Percentiles rank a stretch among this genome's conserved stretches.
Evolutionary conservation across 1,139 yeast species (phyloP).

Genomic region (Diutina mesorugosa): DNA sequence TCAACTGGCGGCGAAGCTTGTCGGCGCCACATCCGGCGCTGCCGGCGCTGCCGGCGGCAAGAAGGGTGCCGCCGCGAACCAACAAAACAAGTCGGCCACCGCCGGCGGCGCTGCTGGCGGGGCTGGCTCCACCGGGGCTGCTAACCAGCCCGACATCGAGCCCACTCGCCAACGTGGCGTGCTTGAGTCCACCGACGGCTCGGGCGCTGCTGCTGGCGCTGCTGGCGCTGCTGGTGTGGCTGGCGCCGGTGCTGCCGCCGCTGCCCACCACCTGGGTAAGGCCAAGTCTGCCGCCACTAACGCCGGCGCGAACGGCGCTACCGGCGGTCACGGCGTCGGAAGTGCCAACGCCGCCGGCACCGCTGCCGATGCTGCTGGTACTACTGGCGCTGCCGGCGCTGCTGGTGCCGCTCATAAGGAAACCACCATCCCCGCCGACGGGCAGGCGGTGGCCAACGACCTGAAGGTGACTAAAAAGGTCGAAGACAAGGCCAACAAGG

Average conservation of each 20-base stretch:
- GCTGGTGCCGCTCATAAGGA: neutral
- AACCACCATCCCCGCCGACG: neutral
- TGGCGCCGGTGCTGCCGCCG: neutral
- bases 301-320: neutral
- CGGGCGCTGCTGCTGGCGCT: neutral
- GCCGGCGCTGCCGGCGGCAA: neutral
- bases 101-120: neutral
- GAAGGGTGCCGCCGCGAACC: neutral
- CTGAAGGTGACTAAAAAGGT: neutral
- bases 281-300: neutral
- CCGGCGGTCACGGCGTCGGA: neutral
- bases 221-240: neutral
- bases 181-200: neutral
- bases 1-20: conserved; percentile 6
- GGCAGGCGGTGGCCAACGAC: neutral
- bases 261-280: neutral
- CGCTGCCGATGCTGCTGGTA: conserved; percentile 3
- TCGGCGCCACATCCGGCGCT: neutral
- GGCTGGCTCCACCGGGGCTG: no score
- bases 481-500: neutral
- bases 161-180: neutral
- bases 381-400: neutral
- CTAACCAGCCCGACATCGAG: neutral
- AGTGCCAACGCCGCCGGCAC: neutral
- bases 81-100: neutral